Base-by-base conservation (phyloP, 352 stramenopile genomes). In the Phytophthora pinifolia region DNA sequence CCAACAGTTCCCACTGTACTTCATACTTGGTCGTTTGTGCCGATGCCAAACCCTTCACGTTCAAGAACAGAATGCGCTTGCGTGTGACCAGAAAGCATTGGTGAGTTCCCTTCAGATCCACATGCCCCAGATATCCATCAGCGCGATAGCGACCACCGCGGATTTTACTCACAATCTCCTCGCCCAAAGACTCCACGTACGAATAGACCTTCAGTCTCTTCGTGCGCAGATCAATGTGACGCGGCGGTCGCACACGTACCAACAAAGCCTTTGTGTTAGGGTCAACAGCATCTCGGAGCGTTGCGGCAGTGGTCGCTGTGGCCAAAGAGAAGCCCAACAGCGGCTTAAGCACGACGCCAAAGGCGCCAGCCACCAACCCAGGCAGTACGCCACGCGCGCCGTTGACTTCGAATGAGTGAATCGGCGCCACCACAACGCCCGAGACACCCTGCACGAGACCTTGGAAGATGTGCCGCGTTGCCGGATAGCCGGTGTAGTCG, bases 391-490 rank as follows among this genome's bases (percentile, higher is more conserved):
- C 86, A n/a, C 78, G 76, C 20, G 75, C 74, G 3, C 86, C 86
- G 27, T 89, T 89, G 8, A 89, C 44, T 54, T 96, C 83, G 14
- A 94, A 84, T 8, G 86, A 77, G 52, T 90, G 80, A 37, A 96
- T 96, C 2, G 86, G 86, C 0, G 83, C 83, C 3, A 95, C 86
- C 6, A 93, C 83, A 8, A 96, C 62, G 30, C 86, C 86, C 1
- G 86, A 94, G 18, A 93, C 80, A 25, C 86, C 83, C 58, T 96
- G 86, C 10, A 85, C 86, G 12, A 96, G 79, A 8, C 83, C 86
- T 54, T 96, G 86, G 45, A 94, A 96, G 30, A 96, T 90, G 57
- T 92, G 91, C 10, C 81, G 76, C 7, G 86, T 92, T 5, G 83
- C 80, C 4, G 80, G 80, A 33, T 96, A 96, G 7, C 83, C 86